Conservation (phyloP, 1,284 basidiomycete genomes). For the Neotropicomus parvogracilis region DNA sequence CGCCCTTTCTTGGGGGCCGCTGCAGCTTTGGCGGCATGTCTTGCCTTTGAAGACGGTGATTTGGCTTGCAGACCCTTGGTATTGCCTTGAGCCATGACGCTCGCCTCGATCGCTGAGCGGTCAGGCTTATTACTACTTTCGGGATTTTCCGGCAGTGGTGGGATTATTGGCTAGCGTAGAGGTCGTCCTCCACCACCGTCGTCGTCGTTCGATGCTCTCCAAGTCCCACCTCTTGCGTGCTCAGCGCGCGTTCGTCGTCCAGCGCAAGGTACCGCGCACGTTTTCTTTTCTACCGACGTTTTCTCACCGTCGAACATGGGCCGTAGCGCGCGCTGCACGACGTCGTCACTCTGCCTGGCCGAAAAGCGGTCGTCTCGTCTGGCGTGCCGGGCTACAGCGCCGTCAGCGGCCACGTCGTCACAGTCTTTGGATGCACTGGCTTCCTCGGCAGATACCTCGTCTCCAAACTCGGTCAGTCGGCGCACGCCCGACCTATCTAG, state of each 20-base stretch:
- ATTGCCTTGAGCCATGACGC: slow-evolving; percentile 54
- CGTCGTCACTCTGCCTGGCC: slow-evolving; percentile 55
- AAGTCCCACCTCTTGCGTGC: slow-evolving; percentile 46
- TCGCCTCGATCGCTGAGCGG: too few relatives aligned
- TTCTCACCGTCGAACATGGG: neutral
- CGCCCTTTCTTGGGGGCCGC: slow-evolving; percentile 71
- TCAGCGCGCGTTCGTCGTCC: slow-evolving; percentile 43
- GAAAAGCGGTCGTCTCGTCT: slow-evolving; percentile 66
- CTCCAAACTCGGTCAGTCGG: slow-evolving; percentile 82
- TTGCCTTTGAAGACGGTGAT: slow-evolving; percentile 41
- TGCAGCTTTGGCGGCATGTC: slow-evolving; percentile 60
- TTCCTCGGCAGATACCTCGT: slow-evolving; percentile 96
- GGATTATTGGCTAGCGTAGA: neutral
- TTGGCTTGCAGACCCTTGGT: slow-evolving; percentile 63
- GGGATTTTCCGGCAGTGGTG: slow-evolving; percentile 29
- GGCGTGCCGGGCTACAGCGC: slow-evolving; percentile 86
- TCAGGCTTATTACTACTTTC: too few relatives aligned
- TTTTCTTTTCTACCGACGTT: neutral
- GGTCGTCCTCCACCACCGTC: slow-evolving; percentile 20
- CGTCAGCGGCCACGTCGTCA: slow-evolving; percentile 85
- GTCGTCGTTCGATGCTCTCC: slow-evolving; percentile 45
- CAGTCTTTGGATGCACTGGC: slow-evolving; percentile 95
- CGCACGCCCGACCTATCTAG: slow-evolving; percentile 11
- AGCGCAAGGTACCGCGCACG: slow-evolving; percentile 41
- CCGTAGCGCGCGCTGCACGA: slow-evolving; percentile 68